phyloP scores from a whole-genome alignment of 257 asterid species.

The Forsythia viridissima region DNA sequence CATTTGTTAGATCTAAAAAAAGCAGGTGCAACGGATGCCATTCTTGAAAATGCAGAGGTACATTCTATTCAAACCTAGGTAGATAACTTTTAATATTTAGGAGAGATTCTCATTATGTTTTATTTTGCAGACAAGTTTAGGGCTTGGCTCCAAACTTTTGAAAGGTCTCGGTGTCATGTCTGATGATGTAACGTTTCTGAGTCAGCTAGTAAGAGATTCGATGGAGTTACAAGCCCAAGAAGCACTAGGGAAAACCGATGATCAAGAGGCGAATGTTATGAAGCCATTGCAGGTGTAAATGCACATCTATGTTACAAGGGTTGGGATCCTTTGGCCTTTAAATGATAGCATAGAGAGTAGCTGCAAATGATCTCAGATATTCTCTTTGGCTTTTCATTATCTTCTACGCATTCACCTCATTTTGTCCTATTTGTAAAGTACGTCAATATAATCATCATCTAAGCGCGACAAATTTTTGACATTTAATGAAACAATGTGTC shows the following conservation, averaged over 20 bases:
- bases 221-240: slow-evolving; percentile 97
- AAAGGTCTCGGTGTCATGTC: slow-evolving; percentile 94
- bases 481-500: slow-evolving; percentile 1
- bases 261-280: slow-evolving; percentile 51
- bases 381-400: background rate
- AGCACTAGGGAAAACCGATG: slow-evolving; percentile 48
- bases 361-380: background rate
- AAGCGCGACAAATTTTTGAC: background rate
- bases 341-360: background rate
- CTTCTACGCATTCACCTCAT: background rate
- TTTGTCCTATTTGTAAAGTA: background rate
- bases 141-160: slow-evolving; percentile 93
- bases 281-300: slow-evolving; percentile 78
- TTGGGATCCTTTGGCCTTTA: background rate
- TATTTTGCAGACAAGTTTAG: slow-evolving; percentile 79
- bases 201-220: slow-evolving; percentile 75
- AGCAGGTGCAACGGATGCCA: slow-evolving; percentile 94
- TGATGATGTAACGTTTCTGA: slow-evolving; percentile 79
- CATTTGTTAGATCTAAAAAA: slow-evolving; percentile 88
- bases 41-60: slow-evolving; percentile 97
- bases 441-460: background rate
- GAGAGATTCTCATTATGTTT: slow-evolving; percentile 25
- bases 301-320: background rate
- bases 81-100: background rate
- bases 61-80: slow-evolving; percentile 8